These are phyloP conservation scores for Lagenidium giganteum DNA, from an alignment of 352 stramenopile genomes.

Conservation along the genomic window DNA sequence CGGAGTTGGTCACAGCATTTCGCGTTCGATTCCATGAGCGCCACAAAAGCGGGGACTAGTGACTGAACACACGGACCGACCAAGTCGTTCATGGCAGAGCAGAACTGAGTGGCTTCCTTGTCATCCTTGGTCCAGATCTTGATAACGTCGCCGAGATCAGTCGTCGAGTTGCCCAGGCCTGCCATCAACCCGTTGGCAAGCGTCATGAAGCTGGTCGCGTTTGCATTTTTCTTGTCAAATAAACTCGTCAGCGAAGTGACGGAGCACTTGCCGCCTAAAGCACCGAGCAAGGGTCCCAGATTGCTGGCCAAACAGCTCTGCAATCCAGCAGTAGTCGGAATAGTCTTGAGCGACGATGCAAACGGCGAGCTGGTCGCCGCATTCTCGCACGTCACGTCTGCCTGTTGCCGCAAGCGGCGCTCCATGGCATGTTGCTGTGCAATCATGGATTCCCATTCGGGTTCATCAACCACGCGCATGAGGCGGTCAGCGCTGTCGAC, in stretches of 20 bases:
- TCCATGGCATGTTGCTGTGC: too few relatives aligned
- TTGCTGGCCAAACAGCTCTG: conserved; percentile 47
- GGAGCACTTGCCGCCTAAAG: conserved; percentile 37
- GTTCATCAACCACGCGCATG: too few relatives aligned
- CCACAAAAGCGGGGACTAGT: conserved; percentile 34
- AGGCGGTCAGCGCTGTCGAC: too few relatives aligned
- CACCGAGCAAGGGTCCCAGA: conserved; percentile 29
- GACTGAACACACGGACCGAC: conserved; percentile 37
- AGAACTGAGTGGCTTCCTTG: conserved; percentile 41
- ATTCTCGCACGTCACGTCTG: conserved; percentile 38
- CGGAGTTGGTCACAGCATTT: conserved; percentile 40
- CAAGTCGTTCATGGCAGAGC: conserved; percentile 45
- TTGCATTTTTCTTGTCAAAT: conserved; percentile 20
- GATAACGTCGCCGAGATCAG: conserved; percentile 21
- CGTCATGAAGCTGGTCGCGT: conserved; percentile 31
- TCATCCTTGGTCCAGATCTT: conserved; percentile 32
- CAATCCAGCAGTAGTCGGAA: conserved; percentile 39
- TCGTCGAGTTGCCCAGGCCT: conserved; percentile 15
- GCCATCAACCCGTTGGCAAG: conserved; percentile 31
- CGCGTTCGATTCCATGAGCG: conserved; percentile 35
- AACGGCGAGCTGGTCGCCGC: conserved; percentile 34
- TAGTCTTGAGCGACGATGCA: conserved; percentile 30
- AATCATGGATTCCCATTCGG: too few relatives aligned
- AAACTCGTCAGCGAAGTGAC: conserved; percentile 43
- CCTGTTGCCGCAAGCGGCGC: too few relatives aligned